Percentiles rank a stretch among this genome's conserved stretches.
These are phyloP conservation scores for Apiotrichum laibachii DNA, from an alignment of 1,284 basidiomycete genomes.

Conservation along the genomic window DNA sequence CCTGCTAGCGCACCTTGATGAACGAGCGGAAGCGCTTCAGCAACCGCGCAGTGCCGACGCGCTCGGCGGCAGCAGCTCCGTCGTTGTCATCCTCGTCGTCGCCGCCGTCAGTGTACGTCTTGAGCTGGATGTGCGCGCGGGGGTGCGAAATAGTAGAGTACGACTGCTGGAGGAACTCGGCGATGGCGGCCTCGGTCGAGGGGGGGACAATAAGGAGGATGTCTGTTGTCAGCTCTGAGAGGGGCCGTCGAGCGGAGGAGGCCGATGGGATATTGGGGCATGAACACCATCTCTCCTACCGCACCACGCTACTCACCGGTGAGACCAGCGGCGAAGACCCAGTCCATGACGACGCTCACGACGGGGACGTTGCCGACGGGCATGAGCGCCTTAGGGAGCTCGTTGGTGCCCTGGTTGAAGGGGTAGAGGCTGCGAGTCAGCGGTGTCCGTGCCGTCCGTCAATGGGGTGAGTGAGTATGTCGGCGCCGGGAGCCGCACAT, in stretches of 20 bases:
- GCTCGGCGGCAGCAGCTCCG: slow-evolving; percentile 16
- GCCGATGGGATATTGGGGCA: background rate
- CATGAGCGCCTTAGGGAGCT: slow-evolving; percentile 67
- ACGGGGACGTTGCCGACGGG: slow-evolving; percentile 84
- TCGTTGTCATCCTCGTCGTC: slow-evolving; percentile 39
- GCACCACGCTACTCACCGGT: slow-evolving; percentile 58
- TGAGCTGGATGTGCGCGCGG: slow-evolving; percentile 33
- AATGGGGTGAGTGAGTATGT: too few relatives aligned
- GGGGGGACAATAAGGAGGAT: slow-evolving; percentile 79
- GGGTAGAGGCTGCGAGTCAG: slow-evolving; percentile 42
- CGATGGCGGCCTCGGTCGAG: slow-evolving; percentile 67
- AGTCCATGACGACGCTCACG: slow-evolving; percentile 76
- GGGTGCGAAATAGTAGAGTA: slow-evolving; percentile 37
- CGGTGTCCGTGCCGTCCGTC: background rate
- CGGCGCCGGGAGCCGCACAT: too few relatives aligned
- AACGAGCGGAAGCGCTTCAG: slow-evolving; percentile 43
- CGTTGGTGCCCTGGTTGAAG: slow-evolving; percentile 47
- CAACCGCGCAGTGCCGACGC: slow-evolving; percentile 47
- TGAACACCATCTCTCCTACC: background rate
- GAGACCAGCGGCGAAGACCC: slow-evolving; percentile 82
- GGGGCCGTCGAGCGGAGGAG: background rate
- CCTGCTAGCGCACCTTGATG: slow-evolving; percentile 45
- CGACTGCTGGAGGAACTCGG: slow-evolving; percentile 69
- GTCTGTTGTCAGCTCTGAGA: slow-evolving; percentile 56
- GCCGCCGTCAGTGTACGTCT: slow-evolving; percentile 40